Evolutionary conservation across 1,284 basidiomycete species (phyloP), one percentile per base, ranked within the genome.

Genomic region (Sparassis latifolia): DNA sequence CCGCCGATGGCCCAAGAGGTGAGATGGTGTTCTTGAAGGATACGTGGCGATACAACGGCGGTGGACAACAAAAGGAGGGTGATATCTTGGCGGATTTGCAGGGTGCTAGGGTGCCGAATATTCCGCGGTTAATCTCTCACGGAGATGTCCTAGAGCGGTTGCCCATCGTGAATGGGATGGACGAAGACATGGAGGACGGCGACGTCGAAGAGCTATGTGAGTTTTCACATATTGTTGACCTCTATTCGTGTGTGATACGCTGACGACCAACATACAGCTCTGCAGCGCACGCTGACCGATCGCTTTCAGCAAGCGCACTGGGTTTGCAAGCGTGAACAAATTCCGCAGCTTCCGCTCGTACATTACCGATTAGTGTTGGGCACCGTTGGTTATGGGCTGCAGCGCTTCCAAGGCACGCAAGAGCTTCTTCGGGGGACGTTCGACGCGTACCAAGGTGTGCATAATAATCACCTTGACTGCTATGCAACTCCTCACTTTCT

Each of bases 21-120:
- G 32, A n/a, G 1, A 38, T 52, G 4, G 46, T 44, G 2, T 47
- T 53, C 29, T 43, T 58, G 6, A 58, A 58, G 43, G 54, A 55
- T 29, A 54, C 48, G 2, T 55, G 56, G 54, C 47, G 54, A 9
- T 40, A 50, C 12, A 6, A 6, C 35, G 12, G 7, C 20, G 20
- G 20, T 12, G 7, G 6, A 7, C 44, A 48, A 32, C 38, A 32
- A 27, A 20, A 20, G 20, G 56, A 58, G 33, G 56, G 56, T 6
- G 33, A 47, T 2, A 47, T 45, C 2, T 9, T 58, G n/a, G 5
- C 20, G 3, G 9, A 40, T 7, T 39, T 53, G 31, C n/a, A 45
- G 1, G 7, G 33, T 3, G 30, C 20, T 1, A 38, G 38, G 6
- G 53, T 57, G 1, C 35, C 6, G 4, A 45, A 55, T 32, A 35